phyloP scores from a whole-genome alignment of 1,284 basidiomycete species.

The Microbotryum silenes-acaulis region DNA sequence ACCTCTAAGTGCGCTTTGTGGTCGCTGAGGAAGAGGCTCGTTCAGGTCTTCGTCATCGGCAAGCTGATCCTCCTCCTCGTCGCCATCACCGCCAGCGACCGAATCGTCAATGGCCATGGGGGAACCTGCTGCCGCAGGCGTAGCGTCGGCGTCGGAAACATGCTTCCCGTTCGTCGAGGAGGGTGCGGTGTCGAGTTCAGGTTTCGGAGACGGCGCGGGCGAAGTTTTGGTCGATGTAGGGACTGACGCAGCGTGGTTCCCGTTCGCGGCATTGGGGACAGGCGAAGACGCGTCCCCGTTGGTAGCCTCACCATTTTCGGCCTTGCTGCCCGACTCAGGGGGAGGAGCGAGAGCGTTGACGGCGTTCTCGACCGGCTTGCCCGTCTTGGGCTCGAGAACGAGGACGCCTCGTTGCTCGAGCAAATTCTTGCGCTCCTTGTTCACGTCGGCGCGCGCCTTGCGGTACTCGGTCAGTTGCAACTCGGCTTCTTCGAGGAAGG shows the following conservation, averaged over 20 bases:
- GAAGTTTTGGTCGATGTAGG: too few relatives aligned
- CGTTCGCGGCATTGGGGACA: too few relatives aligned
- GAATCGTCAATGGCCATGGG: slow-evolving; percentile 3
- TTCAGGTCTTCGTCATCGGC: slow-evolving; percentile 30
- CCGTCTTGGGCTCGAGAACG: slow-evolving; percentile 39
- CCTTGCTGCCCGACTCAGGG: not conserved
- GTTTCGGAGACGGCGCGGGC: too few relatives aligned
- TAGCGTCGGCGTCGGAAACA: slow-evolving; percentile 3
- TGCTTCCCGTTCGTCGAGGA: too few relatives aligned
- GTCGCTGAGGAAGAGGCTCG: slow-evolving; percentile 20
- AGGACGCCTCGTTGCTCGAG: slow-evolving; percentile 26
- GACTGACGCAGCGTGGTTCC: too few relatives aligned
- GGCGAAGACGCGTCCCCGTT: too few relatives aligned
- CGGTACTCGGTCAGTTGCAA: slow-evolving; percentile 79
- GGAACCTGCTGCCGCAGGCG: not conserved
- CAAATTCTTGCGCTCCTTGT: slow-evolving; percentile 64
- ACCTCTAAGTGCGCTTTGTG: not conserved
- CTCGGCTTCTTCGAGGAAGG: slow-evolving; percentile 84
- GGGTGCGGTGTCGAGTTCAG: too few relatives aligned
- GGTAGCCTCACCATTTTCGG: not conserved
- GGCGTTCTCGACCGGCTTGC: too few relatives aligned
- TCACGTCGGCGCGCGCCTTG: slow-evolving; percentile 92
- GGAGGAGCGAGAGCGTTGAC: too few relatives aligned
- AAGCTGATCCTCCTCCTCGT: slow-evolving; percentile 47
- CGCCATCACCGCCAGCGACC: slow-evolving; percentile 42